A percentile compares a stretch with the other conserved stretches of the same genome.
These are phyloP conservation scores for Fusarium nodosum DNA, from an alignment of 2,329 filamentous ascomycete species.

Conservation along the genomic window DNA sequence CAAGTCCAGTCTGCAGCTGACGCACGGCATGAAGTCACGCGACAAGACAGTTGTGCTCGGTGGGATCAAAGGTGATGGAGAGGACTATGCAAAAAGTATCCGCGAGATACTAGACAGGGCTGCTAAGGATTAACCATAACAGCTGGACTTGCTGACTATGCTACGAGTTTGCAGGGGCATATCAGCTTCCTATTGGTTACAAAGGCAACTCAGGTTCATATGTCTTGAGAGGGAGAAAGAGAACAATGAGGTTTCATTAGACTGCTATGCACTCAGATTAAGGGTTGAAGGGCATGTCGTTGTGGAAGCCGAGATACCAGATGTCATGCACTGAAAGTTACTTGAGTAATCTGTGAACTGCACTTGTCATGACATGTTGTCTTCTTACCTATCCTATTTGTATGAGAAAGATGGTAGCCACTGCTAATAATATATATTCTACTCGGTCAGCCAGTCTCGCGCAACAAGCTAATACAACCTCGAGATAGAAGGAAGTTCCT, in stretches of 20 bases:
- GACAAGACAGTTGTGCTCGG: slow-evolving; percentile 70
- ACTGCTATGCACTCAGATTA: no score
- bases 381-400: neutral
- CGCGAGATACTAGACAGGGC: slow-evolving; percentile 50
- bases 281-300: neutral
- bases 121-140: slow-evolving; percentile 17
- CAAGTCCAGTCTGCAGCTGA: slow-evolving; percentile 73
- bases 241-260: neutral
- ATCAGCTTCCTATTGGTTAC: slow-evolving; percentile 25
- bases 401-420: neutral
- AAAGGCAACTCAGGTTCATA: neutral
- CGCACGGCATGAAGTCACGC: slow-evolving; percentile 72
- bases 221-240: neutral
- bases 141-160: neutral
- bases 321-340: neutral
- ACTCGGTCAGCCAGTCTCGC: neutral
- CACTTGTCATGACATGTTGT: neutral
- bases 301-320: neutral
- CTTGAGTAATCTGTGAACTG: neutral
- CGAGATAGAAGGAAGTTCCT: neutral
- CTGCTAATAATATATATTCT: neutral
- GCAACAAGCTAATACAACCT: neutral
- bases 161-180: slow-evolving; percentile 6
- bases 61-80: slow-evolving; percentile 53
- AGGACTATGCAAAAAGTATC: slow-evolving; percentile 48